A percentile compares a stretch with the other conserved stretches of the same genome.
Conservation (phyloP, 2,329 filamentous ascomycete genomes). For the Blumeria hordei region DNA sequence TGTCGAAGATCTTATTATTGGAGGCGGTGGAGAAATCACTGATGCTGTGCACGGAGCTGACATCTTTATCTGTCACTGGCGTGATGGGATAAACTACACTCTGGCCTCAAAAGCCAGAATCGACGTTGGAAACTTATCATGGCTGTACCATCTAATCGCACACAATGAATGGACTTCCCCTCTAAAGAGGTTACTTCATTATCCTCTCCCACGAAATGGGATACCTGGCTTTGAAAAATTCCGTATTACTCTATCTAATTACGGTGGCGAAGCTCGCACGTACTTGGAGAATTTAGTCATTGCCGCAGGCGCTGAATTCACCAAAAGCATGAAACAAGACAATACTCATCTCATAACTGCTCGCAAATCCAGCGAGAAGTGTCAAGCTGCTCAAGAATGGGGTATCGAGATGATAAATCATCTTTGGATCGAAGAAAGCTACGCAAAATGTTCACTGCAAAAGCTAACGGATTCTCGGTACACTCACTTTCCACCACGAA, state of each 20-base stretch:
- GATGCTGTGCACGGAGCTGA: slow-evolving; percentile 43
- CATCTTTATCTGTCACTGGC: slow-evolving; percentile 70
- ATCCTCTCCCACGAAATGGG: slow-evolving; percentile 54
- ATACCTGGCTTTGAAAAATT: slow-evolving; percentile 56
- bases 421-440: slow-evolving; percentile 92
- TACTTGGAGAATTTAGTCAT: slow-evolving; percentile 83
- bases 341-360: slow-evolving; percentile 93
- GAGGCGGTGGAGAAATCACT: slow-evolving; percentile 47
- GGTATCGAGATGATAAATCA: slow-evolving; percentile 77
- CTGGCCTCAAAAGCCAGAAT: slow-evolving; percentile 53
- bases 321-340: slow-evolving; percentile 81
- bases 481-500: slow-evolving; percentile 64
- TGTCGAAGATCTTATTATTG: slow-evolving; percentile 43
- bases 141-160: slow-evolving; percentile 82
- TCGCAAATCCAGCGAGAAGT: slow-evolving; percentile 76
- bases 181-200: slow-evolving; percentile 61
- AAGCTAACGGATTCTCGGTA: slow-evolving; percentile 52
- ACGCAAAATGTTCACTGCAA: slow-evolving; percentile 63
- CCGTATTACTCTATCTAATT: slow-evolving; percentile 82
- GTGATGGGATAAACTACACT: slow-evolving; percentile 57
- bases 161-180: slow-evolving; percentile 77
- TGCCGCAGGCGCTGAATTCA: slow-evolving; percentile 68
- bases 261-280: slow-evolving; percentile 75
- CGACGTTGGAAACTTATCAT: slow-evolving; percentile 75
- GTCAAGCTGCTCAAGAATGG: slow-evolving; percentile 79